phyloP scores from a whole-genome alignment of 768 basidiomycete genomes.

The Lyophyllum semitale region DNA sequence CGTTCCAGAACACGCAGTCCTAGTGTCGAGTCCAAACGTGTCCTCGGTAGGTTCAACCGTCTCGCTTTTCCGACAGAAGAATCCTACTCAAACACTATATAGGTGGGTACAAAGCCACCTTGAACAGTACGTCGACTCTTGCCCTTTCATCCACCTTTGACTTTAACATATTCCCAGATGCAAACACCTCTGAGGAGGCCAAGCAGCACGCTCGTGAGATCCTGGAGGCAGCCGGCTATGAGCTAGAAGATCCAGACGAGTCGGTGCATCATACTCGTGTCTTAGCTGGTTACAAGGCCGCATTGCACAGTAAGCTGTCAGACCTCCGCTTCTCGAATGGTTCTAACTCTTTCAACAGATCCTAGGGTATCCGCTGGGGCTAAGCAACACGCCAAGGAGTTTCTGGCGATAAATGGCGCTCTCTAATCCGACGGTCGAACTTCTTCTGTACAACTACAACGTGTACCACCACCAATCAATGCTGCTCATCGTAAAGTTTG shows the following conservation, averaged over 20 bases:
- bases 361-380: conserved; percentile 20
- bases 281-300: conserved; percentile 58
- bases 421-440: too few relatives aligned
- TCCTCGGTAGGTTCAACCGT: conserved; percentile 12
- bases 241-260: conserved; percentile 24
- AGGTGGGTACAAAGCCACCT: conserved; percentile 53
- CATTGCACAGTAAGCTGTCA: conserved; percentile 43
- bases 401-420: conserved; percentile 12
- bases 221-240: conserved; percentile 45
- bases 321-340: background rate
- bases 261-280: conserved; percentile 49
- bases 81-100: conserved; percentile 4
- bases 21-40: conserved; percentile 10
- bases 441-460: too few relatives aligned
- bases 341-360: background rate
- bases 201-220: conserved; percentile 58
- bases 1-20: background rate
- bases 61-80: background rate
- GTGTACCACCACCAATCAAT: too few relatives aligned
- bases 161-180: conserved; percentile 31
- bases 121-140: conserved; percentile 35
- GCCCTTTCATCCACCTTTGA: background rate
- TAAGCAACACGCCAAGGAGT: conserved; percentile 13
- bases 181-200: conserved; percentile 45
- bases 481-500: too few relatives aligned